These are phyloP conservation scores for Cyathus striatus DNA, from an alignment of 768 basidiomycete genomes.

Conservation along the genomic window DNA sequence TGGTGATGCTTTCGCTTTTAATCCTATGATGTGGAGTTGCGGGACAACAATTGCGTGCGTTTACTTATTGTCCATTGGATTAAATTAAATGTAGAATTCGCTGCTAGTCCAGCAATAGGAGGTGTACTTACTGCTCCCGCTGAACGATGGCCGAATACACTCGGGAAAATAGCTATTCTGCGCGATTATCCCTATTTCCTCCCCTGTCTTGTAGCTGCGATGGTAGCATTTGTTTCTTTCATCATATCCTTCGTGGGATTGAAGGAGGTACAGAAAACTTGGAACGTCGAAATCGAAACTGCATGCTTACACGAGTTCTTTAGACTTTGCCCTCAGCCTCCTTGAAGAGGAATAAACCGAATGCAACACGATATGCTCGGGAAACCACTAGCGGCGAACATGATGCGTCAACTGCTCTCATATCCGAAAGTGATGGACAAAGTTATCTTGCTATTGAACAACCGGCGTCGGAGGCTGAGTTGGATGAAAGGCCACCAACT, in stretches of 20 bases:
- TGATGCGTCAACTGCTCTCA: not conserved
- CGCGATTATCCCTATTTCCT: constrained; percentile 29
- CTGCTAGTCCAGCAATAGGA: constrained; percentile 21
- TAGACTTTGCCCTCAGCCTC: constrained; percentile 7
- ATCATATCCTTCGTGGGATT: constrained; percentile 14
- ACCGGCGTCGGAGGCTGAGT: not conserved
- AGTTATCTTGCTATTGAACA: not conserved
- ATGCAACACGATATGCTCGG: not conserved
- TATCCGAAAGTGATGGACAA: not conserved
- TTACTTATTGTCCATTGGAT: not conserved
- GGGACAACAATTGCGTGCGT: constrained; percentile 15
- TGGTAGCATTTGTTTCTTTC: constrained; percentile 14
- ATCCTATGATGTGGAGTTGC: constrained; percentile 19
- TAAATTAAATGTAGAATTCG: not conserved
- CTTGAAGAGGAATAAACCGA: not conserved
- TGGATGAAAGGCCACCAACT: constrained; percentile 3
- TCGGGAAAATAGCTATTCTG: constrained; percentile 18
- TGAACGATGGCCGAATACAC: constrained; percentile 17
- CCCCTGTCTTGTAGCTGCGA: constrained; percentile 23
- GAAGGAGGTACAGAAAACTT: constrained; percentile 17
- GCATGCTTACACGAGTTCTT: not conserved
- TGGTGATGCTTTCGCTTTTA: constrained; percentile 16
- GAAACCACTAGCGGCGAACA: not conserved
- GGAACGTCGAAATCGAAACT: not conserved
- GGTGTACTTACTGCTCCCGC: constrained; percentile 25